Percentiles rank a stretch among this genome's conserved stretches.
Evolutionary conservation across 306 rosid genomes (phyloP).

Genomic region (Vachellia pachyceras): DNA sequence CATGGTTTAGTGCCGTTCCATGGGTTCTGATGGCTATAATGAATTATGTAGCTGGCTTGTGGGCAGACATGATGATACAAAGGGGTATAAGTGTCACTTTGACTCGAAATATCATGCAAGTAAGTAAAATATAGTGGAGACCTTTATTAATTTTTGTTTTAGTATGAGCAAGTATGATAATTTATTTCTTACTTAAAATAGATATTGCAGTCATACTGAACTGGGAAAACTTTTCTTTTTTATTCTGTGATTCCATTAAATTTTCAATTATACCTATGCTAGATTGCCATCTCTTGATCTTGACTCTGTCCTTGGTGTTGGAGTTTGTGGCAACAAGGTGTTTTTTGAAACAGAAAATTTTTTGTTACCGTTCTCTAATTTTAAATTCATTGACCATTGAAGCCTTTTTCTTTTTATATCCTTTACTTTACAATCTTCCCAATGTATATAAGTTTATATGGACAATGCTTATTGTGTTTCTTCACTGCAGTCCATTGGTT

Average conservation of each 20-base stretch:
- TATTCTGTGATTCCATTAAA: slow-evolving; percentile 14
- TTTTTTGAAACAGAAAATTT: slow-evolving; percentile 19
- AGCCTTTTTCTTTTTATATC: neutral
- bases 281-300: slow-evolving; percentile 1
- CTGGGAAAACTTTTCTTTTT: neutral
- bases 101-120: slow-evolving; percentile 96
- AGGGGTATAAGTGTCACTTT: slow-evolving; percentile 79
- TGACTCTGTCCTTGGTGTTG: slow-evolving; percentile 10
- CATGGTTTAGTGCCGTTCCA: slow-evolving; percentile 99
- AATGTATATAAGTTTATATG: slow-evolving; percentile 17
- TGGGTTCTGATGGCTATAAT: slow-evolving; percentile 97
- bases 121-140: slow-evolving; percentile 32
- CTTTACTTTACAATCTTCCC: slow-evolving; percentile 29
- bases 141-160: neutral
- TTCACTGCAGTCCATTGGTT: slow-evolving; percentile 82
- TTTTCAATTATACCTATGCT: slow-evolving; percentile 8
- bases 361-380: neutral
- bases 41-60: slow-evolving; percentile 85
- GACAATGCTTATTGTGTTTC: slow-evolving; percentile 34
- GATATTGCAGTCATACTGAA: slow-evolving; percentile 23
- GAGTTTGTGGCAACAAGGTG: slow-evolving; percentile 32
- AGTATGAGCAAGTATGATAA: neutral
- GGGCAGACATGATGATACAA: slow-evolving; percentile 84
- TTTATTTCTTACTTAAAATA: slow-evolving; percentile 16
- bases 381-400: neutral